A percentile compares a stretch with the other conserved stretches of the same genome.
These are phyloP conservation scores for Aureobasidium musti DNA, from an alignment of 2,329 filamentous ascomycete genomes.

Conservation along the genomic window DNA sequence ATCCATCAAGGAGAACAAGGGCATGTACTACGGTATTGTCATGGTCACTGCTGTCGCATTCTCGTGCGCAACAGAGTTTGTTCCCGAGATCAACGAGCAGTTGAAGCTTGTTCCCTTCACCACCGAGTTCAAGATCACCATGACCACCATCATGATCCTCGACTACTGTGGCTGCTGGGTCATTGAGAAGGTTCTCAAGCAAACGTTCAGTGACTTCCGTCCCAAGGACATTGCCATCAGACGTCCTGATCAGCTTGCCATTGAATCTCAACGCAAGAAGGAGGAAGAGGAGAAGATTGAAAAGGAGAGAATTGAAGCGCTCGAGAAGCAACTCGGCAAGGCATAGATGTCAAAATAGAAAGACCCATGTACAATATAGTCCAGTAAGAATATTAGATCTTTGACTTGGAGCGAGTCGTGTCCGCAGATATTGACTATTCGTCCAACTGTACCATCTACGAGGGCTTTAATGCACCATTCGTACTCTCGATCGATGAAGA, in stretches of 20 bases:
- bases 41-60: conserved; percentile 89
- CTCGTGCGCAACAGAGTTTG: conserved; percentile 89
- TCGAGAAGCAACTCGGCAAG: conserved; percentile 40
- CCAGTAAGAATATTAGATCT: not conserved
- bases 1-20: conserved; percentile 89
- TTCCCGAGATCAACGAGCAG: conserved; percentile 92
- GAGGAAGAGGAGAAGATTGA: conserved; percentile 47
- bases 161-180: conserved; percentile 86
- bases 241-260: conserved; percentile 79
- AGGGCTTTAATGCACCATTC: too few relatives aligned
- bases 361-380: conserved; percentile 11
- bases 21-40: conserved; percentile 97
- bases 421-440: not conserved
- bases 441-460: too few relatives aligned
- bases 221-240: conserved; percentile 91
- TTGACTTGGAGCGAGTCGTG: too few relatives aligned
- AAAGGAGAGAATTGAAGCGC: conserved; percentile 39
- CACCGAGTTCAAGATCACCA: conserved; percentile 81
- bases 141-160: conserved; percentile 80
- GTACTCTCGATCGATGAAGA: not conserved
- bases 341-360: conserved; percentile 30
- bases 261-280: conserved; percentile 69
- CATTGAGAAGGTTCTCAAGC: conserved; percentile 85
- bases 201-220: conserved; percentile 82
- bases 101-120: conserved; percentile 91